Evolutionary conservation across 2,329 filamentous ascomycete species (phyloP).

Genomic region (Calonectria pauciramosa): DNA sequence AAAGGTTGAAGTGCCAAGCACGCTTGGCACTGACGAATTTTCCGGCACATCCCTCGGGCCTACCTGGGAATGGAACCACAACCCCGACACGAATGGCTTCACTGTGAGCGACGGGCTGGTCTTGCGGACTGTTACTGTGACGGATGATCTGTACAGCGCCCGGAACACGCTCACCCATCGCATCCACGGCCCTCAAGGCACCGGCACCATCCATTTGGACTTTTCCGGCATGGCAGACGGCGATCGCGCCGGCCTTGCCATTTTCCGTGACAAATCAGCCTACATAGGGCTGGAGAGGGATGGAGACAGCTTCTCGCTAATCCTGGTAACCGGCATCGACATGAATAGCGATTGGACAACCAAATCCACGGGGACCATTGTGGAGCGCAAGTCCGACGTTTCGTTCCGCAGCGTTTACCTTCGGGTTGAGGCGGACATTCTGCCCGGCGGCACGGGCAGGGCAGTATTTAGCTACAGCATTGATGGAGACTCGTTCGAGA

Average conservation of each 20-base stretch:
- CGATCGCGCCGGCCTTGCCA: conserved; percentile 64
- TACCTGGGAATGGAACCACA: conserved; percentile 74
- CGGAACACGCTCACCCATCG: conserved; percentile 63
- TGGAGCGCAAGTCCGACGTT: neutral
- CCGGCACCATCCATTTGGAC: conserved; percentile 65
- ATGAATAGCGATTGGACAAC: conserved; percentile 1
- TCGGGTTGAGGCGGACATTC: neutral
- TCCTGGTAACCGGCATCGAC: neutral
- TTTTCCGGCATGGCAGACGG: conserved; percentile 63
- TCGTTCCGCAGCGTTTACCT: neutral
- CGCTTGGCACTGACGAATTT: conserved; percentile 58
- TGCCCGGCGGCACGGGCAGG: neutral
- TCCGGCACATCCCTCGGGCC: conserved; percentile 55
- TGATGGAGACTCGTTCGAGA: neutral
- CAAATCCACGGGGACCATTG: neutral
- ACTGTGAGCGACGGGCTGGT: conserved; percentile 59
- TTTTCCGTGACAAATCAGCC: conserved; percentile 66
- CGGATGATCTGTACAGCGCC: conserved; percentile 62
- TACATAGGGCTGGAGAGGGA: conserved; percentile 61
- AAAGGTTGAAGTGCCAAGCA: conserved; percentile 25
- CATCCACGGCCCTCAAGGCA: conserved; percentile 59
- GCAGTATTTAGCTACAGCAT: neutral
- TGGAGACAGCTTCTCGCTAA: neutral
- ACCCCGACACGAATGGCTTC: conserved; percentile 65
- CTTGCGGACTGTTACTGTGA: conserved; percentile 65